These are phyloP conservation scores for Fusarium sp. DNA, from an alignment of 2,329 filamentous ascomycete genomes.

Conservation along the genomic window DNA sequence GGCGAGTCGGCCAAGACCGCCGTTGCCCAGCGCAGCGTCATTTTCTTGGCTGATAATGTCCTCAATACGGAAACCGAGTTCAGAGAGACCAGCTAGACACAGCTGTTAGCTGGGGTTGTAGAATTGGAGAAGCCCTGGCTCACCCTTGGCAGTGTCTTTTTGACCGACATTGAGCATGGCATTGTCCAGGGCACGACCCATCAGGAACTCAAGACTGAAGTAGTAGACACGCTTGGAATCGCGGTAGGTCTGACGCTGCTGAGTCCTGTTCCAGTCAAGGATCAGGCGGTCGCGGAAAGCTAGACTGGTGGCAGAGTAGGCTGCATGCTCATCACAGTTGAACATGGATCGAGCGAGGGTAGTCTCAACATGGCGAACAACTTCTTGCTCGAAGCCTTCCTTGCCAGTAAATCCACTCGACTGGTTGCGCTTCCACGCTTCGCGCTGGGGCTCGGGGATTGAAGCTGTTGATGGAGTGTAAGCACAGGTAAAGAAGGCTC, in stretches of 20 bases:
- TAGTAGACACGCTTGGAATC: slow-evolving; percentile 98
- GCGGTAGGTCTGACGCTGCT: slow-evolving; percentile 92
- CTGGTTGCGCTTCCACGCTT: slow-evolving; percentile 79
- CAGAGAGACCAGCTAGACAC: slow-evolving; percentile 80
- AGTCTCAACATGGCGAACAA: slow-evolving; percentile 96
- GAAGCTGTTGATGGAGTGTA: slow-evolving; percentile 64
- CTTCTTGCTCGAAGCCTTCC: slow-evolving; percentile 88
- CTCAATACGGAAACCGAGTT: slow-evolving; percentile 97
- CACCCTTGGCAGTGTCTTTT: slow-evolving; percentile 88
- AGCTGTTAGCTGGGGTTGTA: slow-evolving; percentile 9
- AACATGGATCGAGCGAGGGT: slow-evolving; percentile 95
- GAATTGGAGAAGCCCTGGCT: slow-evolving; percentile 42
- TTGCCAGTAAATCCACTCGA: slow-evolving; percentile 81
- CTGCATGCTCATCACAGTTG: slow-evolving; percentile 97
- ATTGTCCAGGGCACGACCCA: slow-evolving; percentile 97
- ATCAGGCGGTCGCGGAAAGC: slow-evolving; percentile 95
- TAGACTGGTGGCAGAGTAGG: slow-evolving; percentile 91
- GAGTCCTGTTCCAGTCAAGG: slow-evolving; percentile 97
- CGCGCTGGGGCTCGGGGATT: slow-evolving; percentile 91
- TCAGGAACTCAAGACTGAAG: slow-evolving; percentile 95
- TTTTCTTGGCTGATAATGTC: slow-evolving; percentile 96
- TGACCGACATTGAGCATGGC: slow-evolving; percentile 96
- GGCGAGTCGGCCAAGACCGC: slow-evolving; percentile 92
- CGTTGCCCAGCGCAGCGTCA: slow-evolving; percentile 96
- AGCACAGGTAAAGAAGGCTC: slow-evolving; percentile 9